Conservation (phyloP, 2,329 filamentous ascomycete species). For the Endothia cerciana region DNA sequence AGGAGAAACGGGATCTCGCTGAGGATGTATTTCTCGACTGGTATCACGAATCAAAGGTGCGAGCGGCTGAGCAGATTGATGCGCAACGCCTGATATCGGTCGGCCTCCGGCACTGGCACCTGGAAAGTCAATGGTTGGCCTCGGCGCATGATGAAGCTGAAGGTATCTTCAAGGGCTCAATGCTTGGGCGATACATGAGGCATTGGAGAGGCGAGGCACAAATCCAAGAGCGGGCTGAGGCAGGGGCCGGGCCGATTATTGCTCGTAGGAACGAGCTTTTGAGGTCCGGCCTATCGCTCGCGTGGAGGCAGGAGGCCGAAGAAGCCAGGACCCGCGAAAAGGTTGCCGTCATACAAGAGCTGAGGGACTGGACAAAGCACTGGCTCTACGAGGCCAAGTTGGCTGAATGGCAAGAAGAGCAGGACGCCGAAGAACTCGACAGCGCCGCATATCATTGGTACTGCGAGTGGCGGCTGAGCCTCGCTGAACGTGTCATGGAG, state of each 20-base stretch:
- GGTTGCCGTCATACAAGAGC: conserved; percentile 19
- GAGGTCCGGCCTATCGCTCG: conserved; percentile 25
- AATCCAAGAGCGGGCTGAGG: conserved; percentile 26
- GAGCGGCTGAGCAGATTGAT: conserved; percentile 32
- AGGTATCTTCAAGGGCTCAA: conserved; percentile 22
- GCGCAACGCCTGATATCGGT: conserved; percentile 22
- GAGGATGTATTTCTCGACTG: conserved; percentile 38
- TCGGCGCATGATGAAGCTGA: conserved; percentile 25
- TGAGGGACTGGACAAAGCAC: conserved; percentile 23
- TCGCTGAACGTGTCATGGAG: conserved; percentile 24
- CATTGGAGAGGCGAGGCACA: conserved; percentile 22
- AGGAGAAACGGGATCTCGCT: conserved; percentile 37
- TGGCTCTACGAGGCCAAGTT: conserved; percentile 28
- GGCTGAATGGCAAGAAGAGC: conserved; percentile 20
- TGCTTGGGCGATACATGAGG: conserved; percentile 26
- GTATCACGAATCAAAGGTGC: conserved; percentile 36
- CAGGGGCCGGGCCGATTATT: conserved; percentile 27
- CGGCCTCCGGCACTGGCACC: conserved; percentile 33
- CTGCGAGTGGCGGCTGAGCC: conserved; percentile 27
- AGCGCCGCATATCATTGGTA: conserved; percentile 27
- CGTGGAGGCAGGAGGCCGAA: conserved; percentile 27
- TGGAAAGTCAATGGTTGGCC: conserved; percentile 24
- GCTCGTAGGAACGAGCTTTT: conserved; percentile 29
- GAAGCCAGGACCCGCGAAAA: conserved; percentile 24
- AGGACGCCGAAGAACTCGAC: conserved; percentile 25